Evolutionary conservation across 2,329 filamentous ascomycete genomes (phyloP), one percentile per base, ranked within the genome.

Genomic region (Pseudogymnoascus verrucosus): DNA sequence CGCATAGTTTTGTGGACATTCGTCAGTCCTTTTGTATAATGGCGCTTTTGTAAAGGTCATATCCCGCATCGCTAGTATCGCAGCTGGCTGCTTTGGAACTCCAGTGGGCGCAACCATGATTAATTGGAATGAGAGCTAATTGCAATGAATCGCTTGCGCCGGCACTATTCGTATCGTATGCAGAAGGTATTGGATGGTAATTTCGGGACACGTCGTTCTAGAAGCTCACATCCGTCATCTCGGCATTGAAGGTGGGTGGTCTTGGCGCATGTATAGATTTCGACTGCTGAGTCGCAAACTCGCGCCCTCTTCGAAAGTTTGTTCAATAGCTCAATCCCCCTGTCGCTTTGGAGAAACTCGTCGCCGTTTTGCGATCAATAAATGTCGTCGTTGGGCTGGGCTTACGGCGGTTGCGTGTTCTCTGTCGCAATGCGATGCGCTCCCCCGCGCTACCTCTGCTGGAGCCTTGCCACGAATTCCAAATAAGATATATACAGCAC

Each of bases 1-100:
- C 54, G 69, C 63, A 61, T 68, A 72, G 26, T 68, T 66, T 12
- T 59, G 40, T 23, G 68, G 68, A 65, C 71, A 73, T 59, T 65
- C 36, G 19, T 44, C 40, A 10, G 40, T 19, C 19, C 40, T 44
- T 12, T 19, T 44, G 40, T 5, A 44, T 44, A 44, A 23, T 10
- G 40, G 40, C 40, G 40, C 40, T 44, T 44, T 44, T 44, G 40
- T 44, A 21, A 44, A 21, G 19, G 40, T 44, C 40, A 23, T 21
- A 44, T 44, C 40, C 19, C 19, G 40, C 10, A 44, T 8, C n/a
- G 19, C 11, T 21, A 11, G 14, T 23, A 44, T 23, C 16, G 40
- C 40, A 44, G 40, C 19, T 10, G 10, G 40, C 40, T 44, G 40
- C 40, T 21, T 12, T 1, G 40, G 40, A 4, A 44, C 19, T 11